Conservation (phyloP, 208 protist species). For the Histomonas meleagridis region DNA sequence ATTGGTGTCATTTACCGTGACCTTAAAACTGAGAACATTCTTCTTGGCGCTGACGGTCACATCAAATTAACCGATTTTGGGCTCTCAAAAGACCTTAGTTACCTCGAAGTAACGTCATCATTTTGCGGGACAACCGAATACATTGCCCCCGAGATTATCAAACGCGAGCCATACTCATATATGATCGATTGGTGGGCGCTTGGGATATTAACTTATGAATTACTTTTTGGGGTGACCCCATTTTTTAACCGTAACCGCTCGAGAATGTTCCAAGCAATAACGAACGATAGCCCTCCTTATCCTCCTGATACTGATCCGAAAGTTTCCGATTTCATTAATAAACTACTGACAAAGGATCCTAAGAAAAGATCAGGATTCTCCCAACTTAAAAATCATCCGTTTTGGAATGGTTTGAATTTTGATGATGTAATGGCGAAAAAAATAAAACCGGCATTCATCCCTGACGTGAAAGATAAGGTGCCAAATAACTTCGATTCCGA, state of each 20-base stretch:
- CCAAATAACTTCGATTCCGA: not conserved
- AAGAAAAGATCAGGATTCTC: not conserved
- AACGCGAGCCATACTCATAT: not conserved
- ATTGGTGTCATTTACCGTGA: slow-evolving; percentile 14
- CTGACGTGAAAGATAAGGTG: too few relatives aligned
- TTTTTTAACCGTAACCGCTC: not conserved
- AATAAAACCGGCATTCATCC: not conserved
- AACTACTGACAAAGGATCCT: slow-evolving; percentile 22
- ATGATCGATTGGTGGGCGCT: slow-evolving; percentile 33
- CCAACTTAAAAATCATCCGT: not conserved
- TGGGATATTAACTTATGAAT: slow-evolving; percentile 6
- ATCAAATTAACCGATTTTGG: slow-evolving; percentile 36
- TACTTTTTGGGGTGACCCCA: not conserved
- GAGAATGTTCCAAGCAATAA: slow-evolving; percentile 3
- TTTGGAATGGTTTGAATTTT: slow-evolving; percentile 35
- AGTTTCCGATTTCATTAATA: not conserved
- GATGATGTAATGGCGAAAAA: not conserved
- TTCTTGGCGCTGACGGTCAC: not conserved
- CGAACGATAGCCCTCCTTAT: not conserved
- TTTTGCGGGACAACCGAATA: slow-evolving; percentile 36
- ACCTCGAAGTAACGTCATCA: not conserved
- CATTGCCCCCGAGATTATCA: not conserved
- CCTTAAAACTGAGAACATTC: slow-evolving; percentile 27
- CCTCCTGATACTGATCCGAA: not conserved
- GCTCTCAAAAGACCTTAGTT: not conserved